Evolutionary conservation across 2,329 filamentous ascomycete genomes (phyloP).

Genomic region (Monilinia fructicola): DNA sequence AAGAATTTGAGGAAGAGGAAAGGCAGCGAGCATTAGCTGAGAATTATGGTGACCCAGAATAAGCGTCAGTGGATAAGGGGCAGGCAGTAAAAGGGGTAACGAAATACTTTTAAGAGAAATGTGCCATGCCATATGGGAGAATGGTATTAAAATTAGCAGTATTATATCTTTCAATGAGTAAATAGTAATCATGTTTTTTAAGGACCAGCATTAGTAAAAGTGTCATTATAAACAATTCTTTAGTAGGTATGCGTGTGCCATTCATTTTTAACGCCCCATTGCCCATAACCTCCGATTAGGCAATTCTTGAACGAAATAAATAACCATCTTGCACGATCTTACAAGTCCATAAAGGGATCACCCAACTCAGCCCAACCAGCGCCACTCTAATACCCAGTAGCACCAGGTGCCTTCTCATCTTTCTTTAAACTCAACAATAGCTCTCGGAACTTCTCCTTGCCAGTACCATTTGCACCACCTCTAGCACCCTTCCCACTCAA

Average conservation of each 20-base stretch:
- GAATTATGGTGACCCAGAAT: conserved; percentile 42
- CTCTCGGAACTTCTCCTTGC: conserved; percentile 96
- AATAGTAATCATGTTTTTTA: conserved; percentile 17
- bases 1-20: conserved; percentile 67
- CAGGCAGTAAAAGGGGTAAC: background rate
- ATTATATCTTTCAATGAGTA: background rate
- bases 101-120: background rate
- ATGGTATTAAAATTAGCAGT: conserved; percentile 3
- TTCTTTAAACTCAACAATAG: conserved; percentile 83
- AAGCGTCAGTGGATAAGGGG: conserved; percentile 19
- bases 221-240: conserved; percentile 21
- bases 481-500: conserved; percentile 87
- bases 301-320: conserved; percentile 32
- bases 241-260: conserved; percentile 27
- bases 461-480: conserved; percentile 83
- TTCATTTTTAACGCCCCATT: conserved; percentile 41
- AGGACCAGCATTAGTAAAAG: background rate
- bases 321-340: conserved; percentile 37
- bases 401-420: conserved; percentile 80
- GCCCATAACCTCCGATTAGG: conserved; percentile 34
- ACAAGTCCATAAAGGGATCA: conserved; percentile 31
- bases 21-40: conserved; percentile 33
- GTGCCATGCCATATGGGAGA: background rate
- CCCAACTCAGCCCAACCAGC: conserved; percentile 17
- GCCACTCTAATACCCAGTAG: conserved; percentile 56